Percentiles rank a stretch among this genome's conserved stretches.
Conservation (phyloP, 116 monocot species). For the Dioscorea cayenensis region DNA sequence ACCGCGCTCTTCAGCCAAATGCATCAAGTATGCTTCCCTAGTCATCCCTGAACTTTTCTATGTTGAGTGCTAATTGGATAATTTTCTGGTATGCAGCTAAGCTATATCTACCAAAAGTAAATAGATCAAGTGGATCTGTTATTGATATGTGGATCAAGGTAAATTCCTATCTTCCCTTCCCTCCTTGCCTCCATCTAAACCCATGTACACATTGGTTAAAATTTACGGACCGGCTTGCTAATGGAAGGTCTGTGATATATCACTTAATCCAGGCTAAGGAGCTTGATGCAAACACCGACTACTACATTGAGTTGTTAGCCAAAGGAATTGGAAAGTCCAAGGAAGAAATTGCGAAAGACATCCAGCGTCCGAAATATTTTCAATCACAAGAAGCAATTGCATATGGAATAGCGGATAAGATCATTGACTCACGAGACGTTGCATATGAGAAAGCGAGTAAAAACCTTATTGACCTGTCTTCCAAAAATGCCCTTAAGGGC, state of each 20-base stretch:
- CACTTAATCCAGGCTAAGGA: constrained; percentile 63
- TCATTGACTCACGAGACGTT: constrained; percentile 61
- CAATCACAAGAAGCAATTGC: constrained; percentile 76
- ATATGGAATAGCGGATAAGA: constrained; percentile 84
- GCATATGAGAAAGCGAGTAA: constrained; percentile 76
- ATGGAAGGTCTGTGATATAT: background rate
- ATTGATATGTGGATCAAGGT: constrained; percentile 99
- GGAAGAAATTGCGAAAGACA: constrained; percentile 78
- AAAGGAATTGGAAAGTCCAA: constrained; percentile 82
- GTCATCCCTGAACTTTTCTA: background rate
- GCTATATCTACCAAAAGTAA: constrained; percentile 84
- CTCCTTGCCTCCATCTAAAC: too few species aligned
- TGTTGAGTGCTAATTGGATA: background rate
- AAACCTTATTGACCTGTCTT: background rate
- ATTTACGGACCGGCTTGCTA: background rate
- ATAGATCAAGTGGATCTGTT: constrained; percentile 78
- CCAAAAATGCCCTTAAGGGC: background rate
- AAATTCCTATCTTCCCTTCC: background rate
- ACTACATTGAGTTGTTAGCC: constrained; percentile 68
- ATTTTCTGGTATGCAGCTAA: constrained; percentile 52
- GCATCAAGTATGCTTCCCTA: constrained; percentile 49
- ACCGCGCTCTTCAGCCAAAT: constrained; percentile 82
- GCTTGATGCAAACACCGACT: constrained; percentile 82
- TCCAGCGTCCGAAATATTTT: constrained; percentile 73
- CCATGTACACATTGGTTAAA: background rate